Evolutionary conservation across 2,329 filamentous ascomycete species (phyloP).

Genomic region (Diaporthe eres): DNA sequence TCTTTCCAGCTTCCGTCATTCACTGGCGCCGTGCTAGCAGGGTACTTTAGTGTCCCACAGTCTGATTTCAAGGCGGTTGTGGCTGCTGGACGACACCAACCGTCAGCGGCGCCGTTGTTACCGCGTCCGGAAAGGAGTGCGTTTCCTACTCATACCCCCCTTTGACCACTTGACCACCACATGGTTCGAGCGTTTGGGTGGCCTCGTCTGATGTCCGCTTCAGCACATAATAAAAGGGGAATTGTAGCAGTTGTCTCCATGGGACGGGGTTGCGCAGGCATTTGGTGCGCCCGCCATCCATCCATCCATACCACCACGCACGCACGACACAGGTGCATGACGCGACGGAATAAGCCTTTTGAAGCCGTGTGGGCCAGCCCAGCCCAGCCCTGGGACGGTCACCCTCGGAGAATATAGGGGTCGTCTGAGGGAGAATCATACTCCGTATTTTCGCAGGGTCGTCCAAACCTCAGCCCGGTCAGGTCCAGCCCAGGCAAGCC

Average conservation of each 20-base stretch:
- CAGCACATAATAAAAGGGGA: background rate
- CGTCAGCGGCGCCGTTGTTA: background rate
- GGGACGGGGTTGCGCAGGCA: background rate
- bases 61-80: constrained; percentile 5
- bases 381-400: background rate
- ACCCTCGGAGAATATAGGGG: background rate
- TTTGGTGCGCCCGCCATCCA: background rate
- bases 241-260: background rate
- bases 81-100: constrained; percentile 13
- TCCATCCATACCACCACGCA: background rate
- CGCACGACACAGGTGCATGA: background rate
- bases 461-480: background rate
- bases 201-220: constrained; percentile 2
- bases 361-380: background rate
- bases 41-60: constrained; percentile 1
- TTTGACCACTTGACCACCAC: background rate
- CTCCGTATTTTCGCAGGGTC: background rate
- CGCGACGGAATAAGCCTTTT: constrained; percentile 8
- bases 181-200: constrained; percentile 4
- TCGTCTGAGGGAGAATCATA: background rate
- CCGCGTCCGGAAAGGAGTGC: constrained; percentile 2
- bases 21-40: constrained; percentile 14
- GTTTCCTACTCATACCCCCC: background rate
- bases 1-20: background rate
- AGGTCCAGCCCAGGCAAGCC: background rate